Conservation (phyloP, 2,329 filamentous ascomycete species). For the Lasiodiplodia citricola region DNA sequence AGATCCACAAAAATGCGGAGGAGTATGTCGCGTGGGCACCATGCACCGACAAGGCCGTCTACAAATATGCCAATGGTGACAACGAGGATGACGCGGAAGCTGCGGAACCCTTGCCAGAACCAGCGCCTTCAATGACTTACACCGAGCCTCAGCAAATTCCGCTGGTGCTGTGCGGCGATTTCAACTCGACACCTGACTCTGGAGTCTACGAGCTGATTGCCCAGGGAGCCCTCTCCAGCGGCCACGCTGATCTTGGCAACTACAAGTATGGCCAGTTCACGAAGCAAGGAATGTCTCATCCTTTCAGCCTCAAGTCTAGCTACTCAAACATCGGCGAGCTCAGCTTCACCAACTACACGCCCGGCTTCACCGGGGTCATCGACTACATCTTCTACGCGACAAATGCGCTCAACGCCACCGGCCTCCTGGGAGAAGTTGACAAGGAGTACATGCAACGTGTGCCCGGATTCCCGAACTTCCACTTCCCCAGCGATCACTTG, state of each 20-base stretch:
- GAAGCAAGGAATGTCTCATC: slow-evolving; percentile 87
- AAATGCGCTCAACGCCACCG: slow-evolving; percentile 82
- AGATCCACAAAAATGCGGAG: slow-evolving; percentile 83
- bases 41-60: slow-evolving; percentile 76
- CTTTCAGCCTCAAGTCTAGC: slow-evolving; percentile 89
- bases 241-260: slow-evolving; percentile 79
- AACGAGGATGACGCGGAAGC: slow-evolving; percentile 54
- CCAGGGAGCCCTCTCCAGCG: slow-evolving; percentile 75
- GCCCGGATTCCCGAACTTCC: slow-evolving; percentile 90
- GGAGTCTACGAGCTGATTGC: slow-evolving; percentile 91
- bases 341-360: slow-evolving; percentile 95
- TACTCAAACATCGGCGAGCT: slow-evolving; percentile 86
- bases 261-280: slow-evolving; percentile 94
- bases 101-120: slow-evolving; percentile 64
- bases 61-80: slow-evolving; percentile 55
- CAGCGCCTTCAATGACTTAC: slow-evolving; percentile 85
- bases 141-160: slow-evolving; percentile 85
- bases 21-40: slow-evolving; percentile 80
- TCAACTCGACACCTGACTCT: slow-evolving; percentile 87
- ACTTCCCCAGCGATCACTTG: slow-evolving; percentile 92
- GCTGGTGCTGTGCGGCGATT: slow-evolving; percentile 89
- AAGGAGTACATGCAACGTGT: slow-evolving; percentile 83
- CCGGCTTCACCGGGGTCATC: slow-evolving; percentile 87
- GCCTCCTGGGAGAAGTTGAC: slow-evolving; percentile 85
- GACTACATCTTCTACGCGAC: slow-evolving; percentile 99